These are phyloP conservation scores for Pterula multifida DNA, from an alignment of 1,284 basidiomycete species.

Conservation along the genomic window DNA sequence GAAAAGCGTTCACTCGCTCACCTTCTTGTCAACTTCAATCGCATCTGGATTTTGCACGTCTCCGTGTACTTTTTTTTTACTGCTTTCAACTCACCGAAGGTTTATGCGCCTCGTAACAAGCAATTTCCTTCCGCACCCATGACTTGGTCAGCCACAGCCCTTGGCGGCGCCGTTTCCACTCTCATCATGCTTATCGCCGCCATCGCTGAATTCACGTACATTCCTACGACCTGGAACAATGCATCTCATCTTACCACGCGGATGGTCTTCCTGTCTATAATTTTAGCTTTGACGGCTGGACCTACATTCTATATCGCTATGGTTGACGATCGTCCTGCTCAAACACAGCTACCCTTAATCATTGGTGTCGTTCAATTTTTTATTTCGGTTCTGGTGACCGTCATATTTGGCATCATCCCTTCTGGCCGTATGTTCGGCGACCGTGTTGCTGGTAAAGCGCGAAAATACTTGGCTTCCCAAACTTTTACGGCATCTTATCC, in stretches of 20 bases:
- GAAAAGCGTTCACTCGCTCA: constrained; percentile 91
- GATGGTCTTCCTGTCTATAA: constrained; percentile 75
- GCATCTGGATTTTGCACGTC: constrained; percentile 90
- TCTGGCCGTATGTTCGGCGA: constrained; percentile 94
- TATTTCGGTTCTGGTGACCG: constrained; percentile 70
- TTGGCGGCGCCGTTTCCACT: constrained; percentile 85
- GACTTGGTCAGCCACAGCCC: constrained; percentile 86
- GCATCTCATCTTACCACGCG: constrained; percentile 87
- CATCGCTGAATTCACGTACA: constrained; percentile 86
- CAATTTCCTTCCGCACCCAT: constrained; percentile 57
- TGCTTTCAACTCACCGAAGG: constrained; percentile 89
- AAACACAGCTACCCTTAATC: constrained; percentile 63
- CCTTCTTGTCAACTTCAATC: constrained; percentile 94
- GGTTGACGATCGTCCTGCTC: constrained; percentile 48
- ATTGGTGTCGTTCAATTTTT: constrained; percentile 84
- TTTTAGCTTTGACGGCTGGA: constrained; percentile 77
- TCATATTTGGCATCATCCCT: constrained; percentile 76
- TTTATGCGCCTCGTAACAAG: constrained; percentile 67
- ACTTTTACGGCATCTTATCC: constrained; percentile 96
- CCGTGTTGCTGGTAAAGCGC: constrained; percentile 83
- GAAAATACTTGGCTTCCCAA: constrained; percentile 94
- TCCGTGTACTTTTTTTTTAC: constrained; percentile 92
- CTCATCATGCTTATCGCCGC: constrained; percentile 88
- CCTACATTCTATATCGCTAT: constrained; percentile 87
- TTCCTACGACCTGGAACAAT: constrained; percentile 97